phyloP scores from a whole-genome alignment of 371 early-diverging fungal species.

The Actinomortierella wolfii region DNA sequence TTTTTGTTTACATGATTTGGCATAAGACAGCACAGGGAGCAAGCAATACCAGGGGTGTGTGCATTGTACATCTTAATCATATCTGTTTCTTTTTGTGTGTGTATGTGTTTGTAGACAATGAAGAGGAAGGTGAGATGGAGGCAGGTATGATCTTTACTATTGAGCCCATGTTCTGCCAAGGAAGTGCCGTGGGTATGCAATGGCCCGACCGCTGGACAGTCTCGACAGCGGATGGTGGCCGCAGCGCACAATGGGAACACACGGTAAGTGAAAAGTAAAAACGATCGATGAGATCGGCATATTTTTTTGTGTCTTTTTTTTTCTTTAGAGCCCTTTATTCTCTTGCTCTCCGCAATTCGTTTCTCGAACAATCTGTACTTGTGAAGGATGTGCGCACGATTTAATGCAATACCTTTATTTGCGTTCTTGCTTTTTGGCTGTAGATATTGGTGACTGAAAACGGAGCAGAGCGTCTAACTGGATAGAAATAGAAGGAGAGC shows the following conservation, averaged over 20 bases:
- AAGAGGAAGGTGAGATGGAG: conserved; percentile 67
- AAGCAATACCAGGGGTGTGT: no score
- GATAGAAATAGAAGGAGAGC: conserved; percentile 6
- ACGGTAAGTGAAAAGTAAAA: conserved; percentile 48
- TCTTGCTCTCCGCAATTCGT: neutral
- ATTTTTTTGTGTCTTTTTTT: neutral
- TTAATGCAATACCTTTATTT: conserved; percentile 46
- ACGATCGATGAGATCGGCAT: no score
- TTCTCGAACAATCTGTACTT: conserved; percentile 40
- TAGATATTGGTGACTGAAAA: conserved; percentile 65
- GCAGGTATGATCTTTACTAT: conserved; percentile 87
- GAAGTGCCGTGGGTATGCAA: conserved; percentile 63
- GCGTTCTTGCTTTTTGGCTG: conserved; percentile 16
- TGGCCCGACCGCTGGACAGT: conserved; percentile 95
- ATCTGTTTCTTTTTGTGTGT: no score
- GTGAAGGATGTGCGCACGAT: conserved; percentile 5
- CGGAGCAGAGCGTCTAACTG: conserved; percentile 78
- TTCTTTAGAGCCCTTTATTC: neutral
- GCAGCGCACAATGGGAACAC: conserved; percentile 93
- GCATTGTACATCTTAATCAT: no score
- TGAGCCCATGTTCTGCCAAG: conserved; percentile 89
- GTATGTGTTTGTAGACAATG: conserved; percentile 56
- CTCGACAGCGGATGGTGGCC: conserved; percentile 78
- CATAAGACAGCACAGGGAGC: no score
- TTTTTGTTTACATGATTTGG: neutral